Base-by-base conservation (phyloP, 345 rosid genomes). In the Firmiana major region DNA sequence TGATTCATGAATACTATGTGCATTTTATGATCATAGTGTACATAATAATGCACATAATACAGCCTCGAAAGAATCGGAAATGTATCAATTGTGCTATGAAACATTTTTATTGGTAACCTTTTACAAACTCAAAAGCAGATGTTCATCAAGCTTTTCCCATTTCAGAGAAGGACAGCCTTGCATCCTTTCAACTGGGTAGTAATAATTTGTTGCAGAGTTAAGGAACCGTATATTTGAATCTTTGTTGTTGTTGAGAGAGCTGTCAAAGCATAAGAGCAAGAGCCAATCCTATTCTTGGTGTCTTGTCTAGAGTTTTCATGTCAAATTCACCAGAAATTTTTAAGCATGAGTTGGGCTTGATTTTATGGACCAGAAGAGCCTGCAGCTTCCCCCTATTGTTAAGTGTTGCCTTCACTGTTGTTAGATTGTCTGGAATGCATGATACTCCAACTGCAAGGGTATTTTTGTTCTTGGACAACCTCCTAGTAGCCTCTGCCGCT, bases 361-460 rank as follows among this genome's bases (percentile, higher is more conserved):
- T 19, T 67, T 67, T 74, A 58, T 67, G 75, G 34, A 9, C 1
- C 24, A 73, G 11, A 7, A 81, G 65, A 3, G 78, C 65, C 4
- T 59, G 31, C 13, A 81, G 75, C 58, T 67, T 81, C 4, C 83
- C 80, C 10, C 8, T n/a, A 22, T 74, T 51, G 78, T 73, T 81
- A 51, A 73, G 31, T 49, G 45, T 77, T 38, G 62, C 75, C 34
- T 77, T 77, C 36, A 74, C 71, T 17, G 36, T 73, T 53, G 59
- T 78, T 38, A 26, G 71, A 60, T 53, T 59, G 54, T 81, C 84
- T 40, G 63, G 19, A n/a, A 9, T 53, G 59, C 51, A 69, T 74
- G 75, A 74, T 53, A 58, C 79, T 42, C 81, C 69, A 60, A 78
- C 75, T 11, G 67, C 34, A 24, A 63, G 60, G 19, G 79, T 53